Percentiles rank a stretch among this genome's conserved stretches.
Conservation (phyloP, 768 basidiomycete species). For the Naganishia randhawae region DNA sequence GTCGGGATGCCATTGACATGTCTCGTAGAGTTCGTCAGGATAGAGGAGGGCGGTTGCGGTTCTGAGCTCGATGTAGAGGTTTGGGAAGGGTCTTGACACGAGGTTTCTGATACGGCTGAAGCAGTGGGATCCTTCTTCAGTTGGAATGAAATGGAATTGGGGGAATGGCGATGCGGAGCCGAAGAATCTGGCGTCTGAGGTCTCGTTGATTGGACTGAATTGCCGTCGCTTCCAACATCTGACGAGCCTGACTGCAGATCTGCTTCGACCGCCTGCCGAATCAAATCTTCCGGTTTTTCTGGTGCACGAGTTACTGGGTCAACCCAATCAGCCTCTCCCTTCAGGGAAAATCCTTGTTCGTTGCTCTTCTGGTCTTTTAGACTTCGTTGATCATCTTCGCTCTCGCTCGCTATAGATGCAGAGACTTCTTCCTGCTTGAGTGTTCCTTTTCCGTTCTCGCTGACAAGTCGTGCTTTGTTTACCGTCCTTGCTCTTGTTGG, state of each 20-base stretch:
- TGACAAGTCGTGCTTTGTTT: not conserved
- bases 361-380: not conserved
- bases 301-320: slow-evolving; percentile 44
- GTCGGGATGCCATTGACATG: not conserved
- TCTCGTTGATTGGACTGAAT: not conserved
- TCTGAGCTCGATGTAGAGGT: not conserved
- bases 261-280: slow-evolving; percentile 21
- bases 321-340: slow-evolving; percentile 32
- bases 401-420: slow-evolving; percentile 20
- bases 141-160: slow-evolving; percentile 18
- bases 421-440: slow-evolving; percentile 1
- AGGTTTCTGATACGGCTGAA: slow-evolving; percentile 33
- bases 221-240: not conserved
- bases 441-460: slow-evolving; percentile 14
- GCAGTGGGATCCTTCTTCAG: slow-evolving; percentile 12
- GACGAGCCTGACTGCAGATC: slow-evolving; percentile 7
- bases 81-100: slow-evolving; percentile 22
- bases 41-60: not conserved
- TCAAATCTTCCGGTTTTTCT: slow-evolving; percentile 32
- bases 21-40: slow-evolving; percentile 23
- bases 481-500: not conserved
- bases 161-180: not conserved
- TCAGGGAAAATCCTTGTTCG: not conserved
- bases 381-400: not conserved
- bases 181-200: not conserved